Evolutionary conservation across 2,329 filamentous ascomycete species (phyloP), one percentile per base, ranked within the genome.

Genomic region (Harringtonia lauricola): DNA sequence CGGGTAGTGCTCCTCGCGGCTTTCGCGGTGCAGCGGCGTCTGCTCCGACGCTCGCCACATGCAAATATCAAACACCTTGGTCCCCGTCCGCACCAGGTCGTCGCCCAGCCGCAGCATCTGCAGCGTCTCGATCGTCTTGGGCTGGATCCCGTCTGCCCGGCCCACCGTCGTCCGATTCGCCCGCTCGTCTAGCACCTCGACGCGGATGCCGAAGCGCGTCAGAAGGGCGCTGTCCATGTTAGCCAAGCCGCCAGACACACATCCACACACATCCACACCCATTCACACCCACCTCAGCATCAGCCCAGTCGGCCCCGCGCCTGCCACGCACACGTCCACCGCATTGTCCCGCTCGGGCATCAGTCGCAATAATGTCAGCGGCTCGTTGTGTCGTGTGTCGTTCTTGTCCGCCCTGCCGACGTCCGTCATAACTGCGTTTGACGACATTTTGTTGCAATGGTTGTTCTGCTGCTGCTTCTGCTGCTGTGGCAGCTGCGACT

Each of bases 91-190:
- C 31, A 86, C 59, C 26, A 87, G 60, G 1, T 73, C 65, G 49
- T 86, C 81, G 12, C 76, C 79, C 13, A 86, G 63, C 19, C 81
- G 69, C 66, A 87, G 76, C 63, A 86, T 81, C 50, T 75, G 74
- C 52, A 86, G 72, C 0, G 83, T 87, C 64, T 87, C 83, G 53
- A 87, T 83, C 1, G 81, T 83, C 62, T 86, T 86, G 39, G 83
- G 83, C 55, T 87, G 83, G 41, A 87, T 66, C 31, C 83, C 83
- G 59, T 87, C 83, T 48, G 81, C 81, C 58, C 70, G 72, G 49
- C 49, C 55, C 2, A 73, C 73, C 13, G 67, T 61, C 1, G 77
- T 81, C 46, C 67, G 70, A 50, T 74, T 66, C 13, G 67, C 59
- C 42, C 76, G 63, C 52, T 80, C 73, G 59, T 81, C 78, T 44